phyloP scores from a whole-genome alignment of 371 early-diverging fungal species.

The Umbelopsis sp. region DNA sequence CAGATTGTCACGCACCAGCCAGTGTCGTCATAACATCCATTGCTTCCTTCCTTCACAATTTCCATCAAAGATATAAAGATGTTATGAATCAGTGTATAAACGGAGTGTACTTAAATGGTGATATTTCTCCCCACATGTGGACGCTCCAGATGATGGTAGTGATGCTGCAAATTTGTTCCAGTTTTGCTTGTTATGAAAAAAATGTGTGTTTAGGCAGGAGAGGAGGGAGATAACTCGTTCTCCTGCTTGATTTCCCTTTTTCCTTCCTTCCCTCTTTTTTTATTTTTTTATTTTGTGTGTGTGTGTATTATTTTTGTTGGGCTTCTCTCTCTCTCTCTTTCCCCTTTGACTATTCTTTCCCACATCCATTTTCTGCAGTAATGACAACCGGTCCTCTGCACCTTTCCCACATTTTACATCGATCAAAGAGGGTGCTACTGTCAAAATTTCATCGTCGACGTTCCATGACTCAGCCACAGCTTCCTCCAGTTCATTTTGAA shows the following conservation, averaged over 20 bases:
- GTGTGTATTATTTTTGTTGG: conserved; percentile 16
- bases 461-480: conserved; percentile 22
- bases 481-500: conserved; percentile 16
- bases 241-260: conserved; percentile 19
- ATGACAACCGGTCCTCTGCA: conserved; percentile 25
- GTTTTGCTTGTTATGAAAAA: no score
- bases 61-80: no score
- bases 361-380: conserved; percentile 15
- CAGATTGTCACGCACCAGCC: no score
- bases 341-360: conserved; percentile 11
- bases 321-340: conserved; percentile 19
- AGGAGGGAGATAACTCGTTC: neutral
- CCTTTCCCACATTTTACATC: conserved; percentile 29
- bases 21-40: neutral
- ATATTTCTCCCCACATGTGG: no score
- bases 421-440: conserved; percentile 28
- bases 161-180: no score
- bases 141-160: no score
- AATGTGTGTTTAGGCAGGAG: neutral
- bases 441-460: conserved; percentile 13
- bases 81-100: no score
- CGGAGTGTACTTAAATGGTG: no score
- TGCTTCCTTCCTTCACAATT: neutral
- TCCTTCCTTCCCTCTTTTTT: conserved; percentile 20
- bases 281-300: conserved; percentile 21